Base-by-base conservation (phyloP, 805 yeast species). In the Ogataea dorogensis region DNA sequence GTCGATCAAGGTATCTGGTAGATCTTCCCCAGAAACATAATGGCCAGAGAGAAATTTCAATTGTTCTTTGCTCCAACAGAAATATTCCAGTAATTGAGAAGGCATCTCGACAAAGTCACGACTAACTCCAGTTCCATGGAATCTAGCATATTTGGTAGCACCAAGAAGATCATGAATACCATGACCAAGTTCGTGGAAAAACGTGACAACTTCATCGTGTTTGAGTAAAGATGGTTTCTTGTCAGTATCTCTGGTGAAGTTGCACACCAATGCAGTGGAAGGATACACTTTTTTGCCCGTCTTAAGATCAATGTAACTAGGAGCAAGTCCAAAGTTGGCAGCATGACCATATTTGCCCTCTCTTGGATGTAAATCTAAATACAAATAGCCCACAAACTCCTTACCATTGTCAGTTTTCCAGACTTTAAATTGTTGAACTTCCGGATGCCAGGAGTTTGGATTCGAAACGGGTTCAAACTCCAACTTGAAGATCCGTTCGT, bases 61-160 rank as follows among this genome's bases (percentile, higher is more conserved):
- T 58, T 78, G 80, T 24, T 69, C 63, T 36, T 70, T 70, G 36
- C 80, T 73, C 95, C 95, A 86, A 24, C 89, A 81, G 86, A 93
- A 86, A 59, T 77, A 83, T 60, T 86, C 95, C 50, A 86, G 67
- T 79, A 86, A 76, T 64, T 86, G 95, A 1, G 95, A 86, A 17
- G 95, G 96, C 40, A 91, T 86, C 61, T 86, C 95, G 32, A 86
- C 95, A 63, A 86, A 86, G 63, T 86, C 95, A 73, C 93, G 71
- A 24, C 83, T 77, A 28, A 84, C 91, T 24, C 74, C 67, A 19
- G 89, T 80, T 15, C 95, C 95, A 53, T 77, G 82, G 62, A 85
- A 86, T 44, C 81, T 70, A 2, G 82, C 70, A 47, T 73, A 78
- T 40, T 65, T 66, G 17, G 89, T 81, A 43, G 71, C 67, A 8